Base-by-base conservation (phyloP, 176 grass and related monocot species). In the Metroxylon sagu region DNA sequence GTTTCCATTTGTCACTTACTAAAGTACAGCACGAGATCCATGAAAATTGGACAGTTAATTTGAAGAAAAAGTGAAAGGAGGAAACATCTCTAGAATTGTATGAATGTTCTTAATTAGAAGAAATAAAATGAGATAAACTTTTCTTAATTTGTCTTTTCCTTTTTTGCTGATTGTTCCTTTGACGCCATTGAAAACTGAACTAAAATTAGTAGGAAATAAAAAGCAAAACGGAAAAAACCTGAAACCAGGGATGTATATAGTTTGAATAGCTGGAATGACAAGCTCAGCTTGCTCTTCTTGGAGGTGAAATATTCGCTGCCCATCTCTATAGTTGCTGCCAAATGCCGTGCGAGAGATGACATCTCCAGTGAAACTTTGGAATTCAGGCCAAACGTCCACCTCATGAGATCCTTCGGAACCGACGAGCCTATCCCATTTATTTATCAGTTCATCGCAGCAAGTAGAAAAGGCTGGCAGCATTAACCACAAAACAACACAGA, bases 291-390 rank as follows among this genome's bases (percentile, higher is more conserved):
- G 72, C 61, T 84, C 88, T 0, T 7, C 25, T 39, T 87, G 80
- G 17, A 93, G 59, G 43, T 78, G 62, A 43, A 87, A 93, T 66
- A 93, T 93, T 35, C 56, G 79, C 26, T 61, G 77, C 16, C 88
- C 88, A 76, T 93, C 77, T 14, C 72, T 50, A 27, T 70, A 87
- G 61, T 54, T 84, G 79, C 88, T 84, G 25, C 88, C 80, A 51
- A 92, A 92, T 29, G 88, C 88, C 0, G 83, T 76, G 26, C 69
- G 63, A 2, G 88, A 91, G 30, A 91, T 91, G 52, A 84, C 88
- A 57, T 84, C 88, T 53, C 83, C 89, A 1, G 82, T 89, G 25
- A 95, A 78, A 5, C 49, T 89, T 35, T 76, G 82, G 14, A 95
- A 53, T 23, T 89, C 76, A 1, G 70, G 72, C 48, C 73, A 82